Conservation (phyloP, 75 land plant species). For the Isoetes taiwanensis region DNA sequence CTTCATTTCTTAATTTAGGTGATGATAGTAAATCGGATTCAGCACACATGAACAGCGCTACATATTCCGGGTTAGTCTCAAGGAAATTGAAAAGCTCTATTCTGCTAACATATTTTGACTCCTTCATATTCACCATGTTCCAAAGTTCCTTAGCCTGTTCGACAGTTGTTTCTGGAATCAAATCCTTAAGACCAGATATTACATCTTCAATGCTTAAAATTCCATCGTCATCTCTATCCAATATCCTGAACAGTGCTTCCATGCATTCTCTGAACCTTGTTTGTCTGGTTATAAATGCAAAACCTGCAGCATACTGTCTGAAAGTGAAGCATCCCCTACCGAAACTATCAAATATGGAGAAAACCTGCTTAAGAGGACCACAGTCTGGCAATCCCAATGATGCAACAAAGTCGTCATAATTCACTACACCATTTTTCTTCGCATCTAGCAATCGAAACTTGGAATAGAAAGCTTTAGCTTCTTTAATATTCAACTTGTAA, state of each 20-base stretch:
- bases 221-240: slow-evolving; percentile 15
- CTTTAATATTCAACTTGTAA: slow-evolving; percentile 11
- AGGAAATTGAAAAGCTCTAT: slow-evolving; percentile 9
- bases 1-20: too few relatives aligned
- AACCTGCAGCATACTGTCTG: slow-evolving; percentile 15
- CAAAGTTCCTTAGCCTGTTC: slow-evolving; percentile 10
- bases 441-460: slow-evolving; percentile 13
- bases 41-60: too few relatives aligned
- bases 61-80: slow-evolving; percentile 16
- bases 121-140: slow-evolving; percentile 9
- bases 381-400: too few relatives aligned
- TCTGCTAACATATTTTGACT: slow-evolving; percentile 8
- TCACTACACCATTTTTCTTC: too few relatives aligned
- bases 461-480: slow-evolving; percentile 12
- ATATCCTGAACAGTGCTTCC: slow-evolving; percentile 14
- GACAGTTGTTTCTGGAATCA: slow-evolving; percentile 7
- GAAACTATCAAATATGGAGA: too few relatives aligned
- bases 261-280: slow-evolving; percentile 7
- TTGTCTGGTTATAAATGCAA: slow-evolving; percentile 12
- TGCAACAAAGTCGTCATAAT: too few relatives aligned
- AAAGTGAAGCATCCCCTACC: too few relatives aligned
- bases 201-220: slow-evolving; percentile 10
- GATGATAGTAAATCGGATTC: too few relatives aligned
- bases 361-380: too few relatives aligned
- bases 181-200: slow-evolving; percentile 7